A percentile compares a stretch with the other conserved stretches of the same genome.
Conservation (phyloP, 179 eudicot genomes). For the Silene vulgaris region DNA sequence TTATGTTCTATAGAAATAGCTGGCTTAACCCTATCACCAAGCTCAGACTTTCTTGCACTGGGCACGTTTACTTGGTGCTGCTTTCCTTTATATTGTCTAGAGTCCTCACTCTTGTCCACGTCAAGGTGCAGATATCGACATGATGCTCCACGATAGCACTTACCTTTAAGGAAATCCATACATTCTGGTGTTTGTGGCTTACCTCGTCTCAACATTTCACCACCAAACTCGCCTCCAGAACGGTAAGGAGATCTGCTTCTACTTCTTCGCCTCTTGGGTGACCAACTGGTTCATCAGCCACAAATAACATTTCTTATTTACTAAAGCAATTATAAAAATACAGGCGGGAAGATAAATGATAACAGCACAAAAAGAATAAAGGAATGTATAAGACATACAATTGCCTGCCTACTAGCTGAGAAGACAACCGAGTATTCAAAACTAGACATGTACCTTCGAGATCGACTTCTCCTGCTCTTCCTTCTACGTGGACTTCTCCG, state of each 20-base stretch:
- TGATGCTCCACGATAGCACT: conserved; percentile 75
- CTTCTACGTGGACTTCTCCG: conserved; percentile 59
- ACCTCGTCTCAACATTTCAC: conserved; percentile 48
- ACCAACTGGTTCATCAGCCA: conserved; percentile 48
- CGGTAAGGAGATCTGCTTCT: conserved; percentile 75
- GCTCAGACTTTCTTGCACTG: conserved; percentile 34
- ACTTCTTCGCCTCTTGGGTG: conserved; percentile 75
- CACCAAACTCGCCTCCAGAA: conserved; percentile 37
- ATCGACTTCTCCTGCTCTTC: conserved; percentile 63
- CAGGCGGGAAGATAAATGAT: background rate
- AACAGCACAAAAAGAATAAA: conserved; percentile 9
- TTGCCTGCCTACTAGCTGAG: conserved; percentile 16
- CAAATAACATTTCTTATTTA: conserved; percentile 19
- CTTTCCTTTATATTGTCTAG: conserved; percentile 41
- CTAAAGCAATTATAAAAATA: conserved; percentile 3
- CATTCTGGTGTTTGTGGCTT: conserved; percentile 45
- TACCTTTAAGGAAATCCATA: conserved; percentile 67
- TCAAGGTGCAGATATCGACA: conserved; percentile 75
- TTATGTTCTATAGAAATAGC: conserved; percentile 27
- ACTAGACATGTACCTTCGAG: conserved; percentile 56
- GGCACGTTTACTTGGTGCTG: conserved; percentile 32
- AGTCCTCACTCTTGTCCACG: conserved; percentile 39
- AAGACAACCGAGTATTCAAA: conserved; percentile 9
- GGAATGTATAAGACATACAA: background rate
- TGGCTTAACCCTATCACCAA: conserved; percentile 25